Conservation (phyloP, 345 rosid species). For the Limnanthes douglasii region DNA sequence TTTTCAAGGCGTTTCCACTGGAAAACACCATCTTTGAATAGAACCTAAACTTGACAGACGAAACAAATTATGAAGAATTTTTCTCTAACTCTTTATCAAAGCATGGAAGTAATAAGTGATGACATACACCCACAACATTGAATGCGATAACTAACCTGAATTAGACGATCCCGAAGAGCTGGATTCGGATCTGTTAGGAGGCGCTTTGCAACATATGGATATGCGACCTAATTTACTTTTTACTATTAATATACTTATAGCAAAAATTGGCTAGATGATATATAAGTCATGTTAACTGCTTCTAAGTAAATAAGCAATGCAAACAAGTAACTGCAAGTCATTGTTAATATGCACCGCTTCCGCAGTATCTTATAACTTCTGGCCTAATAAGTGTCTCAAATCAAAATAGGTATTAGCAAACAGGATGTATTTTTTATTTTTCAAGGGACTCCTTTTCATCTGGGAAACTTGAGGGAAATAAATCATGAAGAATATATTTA, state of each 20-base stretch:
- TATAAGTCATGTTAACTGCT: no score
- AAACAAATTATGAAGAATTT: conserved; percentile 5
- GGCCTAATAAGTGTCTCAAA: no score
- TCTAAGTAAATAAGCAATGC: not conserved
- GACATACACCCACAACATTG: conserved; percentile 4
- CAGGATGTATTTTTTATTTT: no score
- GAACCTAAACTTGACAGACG: conserved; percentile 30
- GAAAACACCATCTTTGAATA: conserved; percentile 77
- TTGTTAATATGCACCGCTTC: not conserved
- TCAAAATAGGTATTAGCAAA: no score
- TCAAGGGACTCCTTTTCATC: conserved; percentile 8
- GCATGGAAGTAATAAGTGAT: not conserved
- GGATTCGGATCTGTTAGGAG: conserved; percentile 94
- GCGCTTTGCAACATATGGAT: conserved; percentile 95
- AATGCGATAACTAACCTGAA: conserved; percentile 44
- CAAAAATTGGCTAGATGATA: not conserved
- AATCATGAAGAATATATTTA: no score
- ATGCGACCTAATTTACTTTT: conserved; percentile 57
- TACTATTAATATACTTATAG: conserved; percentile 2
- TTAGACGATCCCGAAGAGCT: conserved; percentile 87
- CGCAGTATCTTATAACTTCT: no score
- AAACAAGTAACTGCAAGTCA: not conserved
- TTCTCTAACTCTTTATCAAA: not conserved
- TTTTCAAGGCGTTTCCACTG: conserved; percentile 95
- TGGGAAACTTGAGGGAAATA: conserved; percentile 3